These are phyloP conservation scores for Parastagonospora avenae DNA, from an alignment of 2,329 filamentous ascomycete genomes.

Conservation along the genomic window DNA sequence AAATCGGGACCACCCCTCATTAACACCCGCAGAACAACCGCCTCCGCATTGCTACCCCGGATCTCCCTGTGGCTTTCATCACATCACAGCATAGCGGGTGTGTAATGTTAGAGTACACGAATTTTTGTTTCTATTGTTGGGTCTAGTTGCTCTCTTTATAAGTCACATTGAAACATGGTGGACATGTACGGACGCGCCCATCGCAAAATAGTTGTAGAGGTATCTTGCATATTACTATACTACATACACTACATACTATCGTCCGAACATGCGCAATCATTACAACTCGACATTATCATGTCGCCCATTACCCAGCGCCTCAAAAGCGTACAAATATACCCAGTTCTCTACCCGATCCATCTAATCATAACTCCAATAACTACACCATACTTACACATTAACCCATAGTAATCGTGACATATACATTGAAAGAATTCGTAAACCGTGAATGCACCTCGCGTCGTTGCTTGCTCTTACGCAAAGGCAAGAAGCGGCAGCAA, in stretches of 20 bases:
- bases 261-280: no score
- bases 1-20: background rate
- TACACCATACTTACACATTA: background rate
- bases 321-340: background rate
- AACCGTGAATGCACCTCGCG: background rate
- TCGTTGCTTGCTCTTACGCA: slow-evolving; percentile 2
- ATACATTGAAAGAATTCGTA: background rate
- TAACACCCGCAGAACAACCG: slow-evolving; percentile 7
- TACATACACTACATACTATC: no score
- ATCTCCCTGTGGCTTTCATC: slow-evolving; percentile 10
- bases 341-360: background rate
- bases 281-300: background rate
- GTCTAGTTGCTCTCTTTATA: no score
- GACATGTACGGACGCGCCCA: no score
- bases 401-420: background rate
- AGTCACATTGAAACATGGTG: no score
- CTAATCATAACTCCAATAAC: background rate
- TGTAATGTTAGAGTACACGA: no score
- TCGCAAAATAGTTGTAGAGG: no score
- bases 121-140: no score
- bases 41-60: slow-evolving; percentile 22
- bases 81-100: no score
- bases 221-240: no score
- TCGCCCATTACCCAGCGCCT: background rate
- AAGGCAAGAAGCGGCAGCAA: slow-evolving; percentile 21